Evolutionary conservation across 2,329 filamentous ascomycete species (phyloP).

Genomic region (Hypoxylon sp.): DNA sequence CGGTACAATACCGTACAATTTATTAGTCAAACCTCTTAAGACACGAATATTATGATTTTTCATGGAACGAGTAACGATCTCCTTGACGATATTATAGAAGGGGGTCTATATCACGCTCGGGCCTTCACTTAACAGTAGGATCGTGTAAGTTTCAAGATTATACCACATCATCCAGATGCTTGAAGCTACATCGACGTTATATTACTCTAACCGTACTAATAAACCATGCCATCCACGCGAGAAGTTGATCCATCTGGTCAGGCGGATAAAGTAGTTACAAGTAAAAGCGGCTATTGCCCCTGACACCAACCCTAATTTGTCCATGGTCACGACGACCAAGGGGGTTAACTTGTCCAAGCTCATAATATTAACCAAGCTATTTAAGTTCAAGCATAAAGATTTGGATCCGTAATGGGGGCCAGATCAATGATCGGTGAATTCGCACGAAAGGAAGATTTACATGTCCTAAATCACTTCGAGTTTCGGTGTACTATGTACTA

Average conservation of each 20-base stretch:
- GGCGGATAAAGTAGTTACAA: conserved; percentile 32
- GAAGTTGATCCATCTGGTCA: conserved; percentile 41
- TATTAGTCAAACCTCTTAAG: conserved; percentile 12
- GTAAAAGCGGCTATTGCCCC: conserved; percentile 24
- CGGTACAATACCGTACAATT: too few relatives aligned
- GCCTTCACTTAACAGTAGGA: conserved; percentile 22
- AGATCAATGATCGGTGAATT: conserved; percentile 21
- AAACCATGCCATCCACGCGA: conserved; percentile 40
- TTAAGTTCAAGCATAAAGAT: conserved; percentile 23
- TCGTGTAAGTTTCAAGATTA: conserved; percentile 44
- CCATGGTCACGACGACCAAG: conserved; percentile 19
- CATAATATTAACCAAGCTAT: conserved; percentile 32
- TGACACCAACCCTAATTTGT: conserved; percentile 42
- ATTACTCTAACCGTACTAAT: conserved; percentile 30
- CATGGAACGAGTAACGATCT: conserved; percentile 27
- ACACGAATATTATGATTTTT: conserved; percentile 35
- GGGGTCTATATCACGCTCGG: conserved; percentile 33
- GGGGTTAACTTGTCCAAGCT: conserved; percentile 5
- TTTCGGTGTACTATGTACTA: conserved; percentile 9
- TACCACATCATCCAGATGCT: conserved; percentile 30
- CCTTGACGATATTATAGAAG: conserved; percentile 22
- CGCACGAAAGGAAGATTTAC: conserved; percentile 23
- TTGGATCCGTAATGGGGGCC: conserved; percentile 11
- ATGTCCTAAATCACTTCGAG: conserved; percentile 15
- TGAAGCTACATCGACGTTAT: conserved; percentile 46